Conservation (phyloP, 1,284 basidiomycete species). For the Thecaphora frezii region DNA sequence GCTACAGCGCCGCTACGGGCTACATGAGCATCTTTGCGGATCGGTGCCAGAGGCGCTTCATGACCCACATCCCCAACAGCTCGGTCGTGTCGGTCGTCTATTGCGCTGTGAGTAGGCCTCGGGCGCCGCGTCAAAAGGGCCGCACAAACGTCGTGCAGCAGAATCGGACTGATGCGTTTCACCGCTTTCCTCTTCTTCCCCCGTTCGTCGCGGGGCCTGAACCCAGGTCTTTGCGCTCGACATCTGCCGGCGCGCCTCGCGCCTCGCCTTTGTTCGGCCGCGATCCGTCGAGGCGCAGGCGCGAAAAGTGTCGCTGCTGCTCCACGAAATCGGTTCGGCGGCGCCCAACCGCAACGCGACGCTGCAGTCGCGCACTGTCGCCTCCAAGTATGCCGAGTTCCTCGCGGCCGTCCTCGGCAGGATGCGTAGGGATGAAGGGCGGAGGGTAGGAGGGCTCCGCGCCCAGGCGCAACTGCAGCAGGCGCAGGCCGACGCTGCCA, state of each 20-base stretch:
- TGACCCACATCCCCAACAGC: conserved; percentile 21
- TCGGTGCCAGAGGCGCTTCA: conserved; percentile 6
- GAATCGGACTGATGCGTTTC: neutral
- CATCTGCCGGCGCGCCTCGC: conserved; percentile 2
- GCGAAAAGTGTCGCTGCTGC: neutral
- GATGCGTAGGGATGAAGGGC: neutral
- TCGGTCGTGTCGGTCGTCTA: conserved; percentile 23
- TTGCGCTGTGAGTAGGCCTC: conserved; percentile 6
- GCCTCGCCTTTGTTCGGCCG: neutral
- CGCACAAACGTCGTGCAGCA: neutral
- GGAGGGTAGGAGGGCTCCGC: neutral
- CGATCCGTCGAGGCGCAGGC: neutral
- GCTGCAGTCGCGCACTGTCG: conserved; percentile 7
- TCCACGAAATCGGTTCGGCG: conserved; percentile 9
- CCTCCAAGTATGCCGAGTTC: conserved; percentile 18
- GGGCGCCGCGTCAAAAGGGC: neutral
- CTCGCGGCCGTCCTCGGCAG: conserved; percentile 11
- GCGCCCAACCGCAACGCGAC: neutral
- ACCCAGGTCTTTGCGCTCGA: conserved; percentile 14
- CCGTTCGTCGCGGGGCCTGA: neutral
- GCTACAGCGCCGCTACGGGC: conserved; percentile 30
- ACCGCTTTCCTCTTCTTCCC: too few relatives aligned
- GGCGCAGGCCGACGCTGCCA: too few relatives aligned
- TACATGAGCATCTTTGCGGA: conserved; percentile 34
- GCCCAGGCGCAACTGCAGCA: neutral